Conservation (phyloP, 306 rosid genomes). For the Rubus parviflorus region DNA sequence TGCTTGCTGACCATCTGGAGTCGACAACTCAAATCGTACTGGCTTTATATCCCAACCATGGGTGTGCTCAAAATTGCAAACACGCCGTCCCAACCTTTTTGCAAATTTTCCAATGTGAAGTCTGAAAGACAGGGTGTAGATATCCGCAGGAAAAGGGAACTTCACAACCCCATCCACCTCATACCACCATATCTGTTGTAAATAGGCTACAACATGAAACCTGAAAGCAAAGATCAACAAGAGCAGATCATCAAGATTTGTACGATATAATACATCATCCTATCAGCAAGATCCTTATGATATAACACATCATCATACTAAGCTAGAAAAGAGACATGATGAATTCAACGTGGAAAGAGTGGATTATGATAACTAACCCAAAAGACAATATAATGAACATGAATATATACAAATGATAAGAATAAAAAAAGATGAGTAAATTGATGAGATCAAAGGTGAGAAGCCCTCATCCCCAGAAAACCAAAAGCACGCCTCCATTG, state of each 20-base stretch:
- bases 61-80: conserved; percentile 77
- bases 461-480: neutral
- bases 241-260: neutral
- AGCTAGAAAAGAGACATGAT: neutral
- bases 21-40: conserved; percentile 65
- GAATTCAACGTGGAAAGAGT: neutral
- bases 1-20: conserved; percentile 72
- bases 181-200: conserved; percentile 98
- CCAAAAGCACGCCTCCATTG: neutral
- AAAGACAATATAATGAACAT: neutral
- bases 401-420: neutral
- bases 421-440: neutral
- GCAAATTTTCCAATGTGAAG: conserved; percentile 83
- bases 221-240: conserved; percentile 49
- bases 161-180: conserved; percentile 81
- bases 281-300: neutral
- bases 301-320: neutral
- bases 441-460: neutral
- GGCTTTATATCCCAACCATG: conserved; percentile 94
- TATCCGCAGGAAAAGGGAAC: conserved; percentile 81
- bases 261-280: neutral
- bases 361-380: neutral
- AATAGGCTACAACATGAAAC: conserved; percentile 75
- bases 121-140: conserved; percentile 76
- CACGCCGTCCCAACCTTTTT: conserved; percentile 80